Evolutionary conservation across 2,329 filamentous ascomycete genomes (phyloP), one percentile per base, ranked within the genome.

Genomic region (Acrocalymma vagum): DNA sequence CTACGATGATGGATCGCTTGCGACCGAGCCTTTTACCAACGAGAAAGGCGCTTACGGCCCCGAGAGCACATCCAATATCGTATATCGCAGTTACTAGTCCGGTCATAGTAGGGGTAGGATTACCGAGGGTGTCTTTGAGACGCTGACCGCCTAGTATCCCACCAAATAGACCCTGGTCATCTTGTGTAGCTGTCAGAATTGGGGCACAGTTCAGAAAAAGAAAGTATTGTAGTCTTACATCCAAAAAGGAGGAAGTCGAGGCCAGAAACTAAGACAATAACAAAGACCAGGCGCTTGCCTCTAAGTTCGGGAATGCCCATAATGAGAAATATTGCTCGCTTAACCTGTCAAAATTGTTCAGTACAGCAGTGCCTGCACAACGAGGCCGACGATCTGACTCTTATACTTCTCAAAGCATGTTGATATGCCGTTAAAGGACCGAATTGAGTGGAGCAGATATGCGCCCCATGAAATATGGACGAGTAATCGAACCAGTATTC

Each of bases 1-100:
- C 83, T 9, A 83, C 72, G 48, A 85, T 78, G 34, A 83, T 81
- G 5, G 75, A 76, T 18, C 77, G 67, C 56, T 74, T 72, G 13
- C 82, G 72, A 5, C 81, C 82, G 26, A 84, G 74, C 5, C 71
- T 70, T 45, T 86, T 83, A 23, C 83, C 83, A 14, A 79, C 64
- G 47, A 69, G 69, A 14, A 66, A 51, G 7, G 54, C 53, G 1
- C 67, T 45, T 20, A 73, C 59, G 4, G 71, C 71, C 8, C 70
- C 70, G 14, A 70, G 45, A 34, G 74, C 70, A 34, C 72, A 75
- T 9, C 72, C 77, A 14, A 73, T 56, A 33, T 55, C 71, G 37
- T 62, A 63, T 30, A 68, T 64, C 11, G 62, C 67, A 5, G 71
- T 68, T 5, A 69, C 67, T 9, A 69, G 49, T 17, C 67, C 72